Percentiles rank a stretch among this genome's conserved stretches.
These are phyloP conservation scores for Leccinum imitatum DNA, from an alignment of 768 basidiomycete genomes.

Conservation along the genomic window DNA sequence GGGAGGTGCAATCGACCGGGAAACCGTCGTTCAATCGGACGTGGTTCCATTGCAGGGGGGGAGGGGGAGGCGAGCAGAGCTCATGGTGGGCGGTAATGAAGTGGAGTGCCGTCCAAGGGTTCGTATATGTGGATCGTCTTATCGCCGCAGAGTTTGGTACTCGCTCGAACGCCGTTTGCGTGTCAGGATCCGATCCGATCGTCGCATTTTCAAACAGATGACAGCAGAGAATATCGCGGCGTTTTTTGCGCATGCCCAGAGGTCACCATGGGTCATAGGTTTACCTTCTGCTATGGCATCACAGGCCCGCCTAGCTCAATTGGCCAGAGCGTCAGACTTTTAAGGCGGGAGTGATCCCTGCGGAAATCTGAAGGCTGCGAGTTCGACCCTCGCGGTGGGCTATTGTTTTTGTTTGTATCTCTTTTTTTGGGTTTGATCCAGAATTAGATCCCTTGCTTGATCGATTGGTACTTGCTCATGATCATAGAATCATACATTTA, in stretches of 20 bases:
- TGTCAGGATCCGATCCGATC: constrained; percentile 1
- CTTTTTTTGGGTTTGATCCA: not conserved
- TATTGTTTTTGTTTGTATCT: constrained; percentile 31
- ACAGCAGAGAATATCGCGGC: not conserved
- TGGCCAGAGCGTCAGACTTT: constrained; percentile 62
- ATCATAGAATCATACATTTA: constrained; percentile 3
- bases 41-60: constrained; percentile 8
- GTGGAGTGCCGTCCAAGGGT: not conserved
- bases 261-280: not conserved
- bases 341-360: constrained; percentile 29
- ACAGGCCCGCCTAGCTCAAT: constrained; percentile 59
- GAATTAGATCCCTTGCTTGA: not conserved
- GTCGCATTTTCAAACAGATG: not conserved
- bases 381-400: constrained; percentile 86
- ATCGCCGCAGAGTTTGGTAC: constrained; percentile 5
- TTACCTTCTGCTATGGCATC: not conserved
- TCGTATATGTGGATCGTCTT: constrained; percentile 1
- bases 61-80: not conserved
- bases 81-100: constrained; percentile 26
- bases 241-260: not conserved
- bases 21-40: constrained; percentile 2
- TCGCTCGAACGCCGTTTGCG: constrained; percentile 6
- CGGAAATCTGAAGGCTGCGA: constrained; percentile 75
- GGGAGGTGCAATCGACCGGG: not conserved
- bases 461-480: not conserved